Evolutionary conservation across 441 rosid genomes (phyloP).

Genomic region (Bruguiera hainesii): DNA sequence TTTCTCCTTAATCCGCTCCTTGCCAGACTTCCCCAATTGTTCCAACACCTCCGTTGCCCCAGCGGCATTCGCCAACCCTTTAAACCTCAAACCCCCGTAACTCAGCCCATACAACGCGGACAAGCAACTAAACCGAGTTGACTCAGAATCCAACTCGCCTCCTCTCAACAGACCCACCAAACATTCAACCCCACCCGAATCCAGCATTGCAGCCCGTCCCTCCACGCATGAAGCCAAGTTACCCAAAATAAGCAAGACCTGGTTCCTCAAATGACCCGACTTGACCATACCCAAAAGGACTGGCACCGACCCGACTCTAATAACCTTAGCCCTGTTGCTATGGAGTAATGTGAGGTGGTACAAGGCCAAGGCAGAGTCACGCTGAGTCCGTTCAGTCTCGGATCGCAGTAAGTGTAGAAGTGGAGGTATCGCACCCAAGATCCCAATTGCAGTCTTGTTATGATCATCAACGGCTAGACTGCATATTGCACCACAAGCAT

Average conservation of each 20-base stretch:
- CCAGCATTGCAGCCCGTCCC: slow-evolving; percentile 59
- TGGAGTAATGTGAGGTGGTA: slow-evolving; percentile 75
- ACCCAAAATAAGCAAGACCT: slow-evolving; percentile 49
- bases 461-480: slow-evolving; percentile 74
- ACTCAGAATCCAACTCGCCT: slow-evolving; percentile 32
- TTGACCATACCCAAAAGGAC: slow-evolving; percentile 47
- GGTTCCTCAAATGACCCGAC: slow-evolving; percentile 44
- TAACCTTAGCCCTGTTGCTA: slow-evolving; percentile 57
- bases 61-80: slow-evolving; percentile 63
- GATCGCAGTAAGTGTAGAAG: slow-evolving; percentile 55
- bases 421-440: slow-evolving; percentile 76
- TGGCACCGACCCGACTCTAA: slow-evolving; percentile 63
- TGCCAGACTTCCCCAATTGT: slow-evolving; percentile 44
- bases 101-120: slow-evolving; percentile 57
- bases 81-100: slow-evolving; percentile 62
- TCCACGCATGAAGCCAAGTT: slow-evolving; percentile 52
- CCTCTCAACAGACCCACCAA: slow-evolving; percentile 45
- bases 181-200: slow-evolving; percentile 72
- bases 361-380: slow-evolving; percentile 77
- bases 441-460: slow-evolving; percentile 84
- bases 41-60: slow-evolving; percentile 52
- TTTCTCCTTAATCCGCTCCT: slow-evolving; percentile 43
- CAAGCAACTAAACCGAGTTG: slow-evolving; percentile 53
- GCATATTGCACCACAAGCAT: slow-evolving; percentile 73
- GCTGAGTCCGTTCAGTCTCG: slow-evolving; percentile 54